phyloP scores from a whole-genome alignment of 2,329 filamentous ascomycete species.

The Pseudocercospora fijiensis region DNA sequence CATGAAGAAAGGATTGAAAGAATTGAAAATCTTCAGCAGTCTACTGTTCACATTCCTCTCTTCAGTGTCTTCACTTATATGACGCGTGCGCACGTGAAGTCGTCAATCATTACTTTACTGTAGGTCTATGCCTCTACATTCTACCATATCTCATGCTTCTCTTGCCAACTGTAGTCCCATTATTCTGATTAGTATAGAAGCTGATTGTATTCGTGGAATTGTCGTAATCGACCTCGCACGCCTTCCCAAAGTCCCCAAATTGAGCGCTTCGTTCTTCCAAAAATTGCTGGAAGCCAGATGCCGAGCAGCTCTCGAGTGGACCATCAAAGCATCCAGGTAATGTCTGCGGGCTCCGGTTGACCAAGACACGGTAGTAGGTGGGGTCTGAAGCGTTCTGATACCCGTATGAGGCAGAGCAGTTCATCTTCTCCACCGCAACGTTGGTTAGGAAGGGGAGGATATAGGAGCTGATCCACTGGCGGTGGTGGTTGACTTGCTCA shows the following conservation, averaged over 20 bases:
- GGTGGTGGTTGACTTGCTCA: slow-evolving; percentile 60
- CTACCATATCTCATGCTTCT: slow-evolving; percentile 12
- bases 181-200: slow-evolving; percentile 30
- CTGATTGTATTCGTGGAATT: slow-evolving; percentile 45
- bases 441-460: slow-evolving; percentile 66
- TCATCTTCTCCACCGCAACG: slow-evolving; percentile 64
- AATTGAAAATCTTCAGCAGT: neutral
- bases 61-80: no score
- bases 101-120: slow-evolving; percentile 13
- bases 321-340: slow-evolving; percentile 51
- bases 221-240: slow-evolving; percentile 45
- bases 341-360: slow-evolving; percentile 53
- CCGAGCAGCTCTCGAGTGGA: slow-evolving; percentile 52
- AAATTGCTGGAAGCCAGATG: slow-evolving; percentile 45
- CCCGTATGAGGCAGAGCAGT: slow-evolving; percentile 58
- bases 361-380: slow-evolving; percentile 52
- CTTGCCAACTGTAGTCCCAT: slow-evolving; percentile 28
- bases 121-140: slow-evolving; percentile 1
- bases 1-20: no score
- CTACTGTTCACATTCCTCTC: neutral
- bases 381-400: slow-evolving; percentile 46
- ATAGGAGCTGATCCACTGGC: slow-evolving; percentile 63
- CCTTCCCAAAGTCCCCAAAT: slow-evolving; percentile 46
- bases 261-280: slow-evolving; percentile 45
- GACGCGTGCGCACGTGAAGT: slow-evolving; percentile 3